phyloP scores from a whole-genome alignment of 345 rosid genomes.

The Populus nigra region DNA sequence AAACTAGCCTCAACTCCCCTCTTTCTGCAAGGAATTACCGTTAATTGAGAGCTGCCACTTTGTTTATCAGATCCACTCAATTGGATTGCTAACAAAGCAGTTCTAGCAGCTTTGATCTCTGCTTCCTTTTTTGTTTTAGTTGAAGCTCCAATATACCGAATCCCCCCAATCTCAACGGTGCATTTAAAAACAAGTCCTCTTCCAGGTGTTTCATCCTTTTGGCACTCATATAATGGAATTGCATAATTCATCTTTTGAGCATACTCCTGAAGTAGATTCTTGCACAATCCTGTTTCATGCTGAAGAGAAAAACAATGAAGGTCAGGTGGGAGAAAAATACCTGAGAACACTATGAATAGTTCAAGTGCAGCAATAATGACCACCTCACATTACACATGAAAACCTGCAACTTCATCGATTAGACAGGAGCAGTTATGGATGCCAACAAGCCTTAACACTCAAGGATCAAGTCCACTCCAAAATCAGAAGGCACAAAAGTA shows the following conservation, averaged over 20 bases:
- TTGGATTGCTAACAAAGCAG: slow-evolving; percentile 74
- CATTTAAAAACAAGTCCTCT: slow-evolving; percentile 47
- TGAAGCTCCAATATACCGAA: slow-evolving; percentile 69
- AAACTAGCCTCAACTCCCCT: slow-evolving; percentile 43
- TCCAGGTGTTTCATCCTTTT: slow-evolving; percentile 44
- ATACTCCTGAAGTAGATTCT: slow-evolving; percentile 86
- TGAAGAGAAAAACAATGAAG: slow-evolving; percentile 24
- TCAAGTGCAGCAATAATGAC: too few species aligned
- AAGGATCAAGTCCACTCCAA: background rate
- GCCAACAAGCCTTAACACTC: background rate
- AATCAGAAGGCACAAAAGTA: background rate
- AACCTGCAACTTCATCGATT: too few species aligned
- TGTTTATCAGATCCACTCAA: slow-evolving; percentile 29
- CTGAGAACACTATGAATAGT: background rate
- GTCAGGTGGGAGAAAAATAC: background rate
- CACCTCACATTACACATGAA: too few species aligned
- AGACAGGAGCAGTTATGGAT: background rate
- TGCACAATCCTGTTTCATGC: slow-evolving; percentile 87
- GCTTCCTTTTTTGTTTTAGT: slow-evolving; percentile 79
- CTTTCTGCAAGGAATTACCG: slow-evolving; percentile 73
- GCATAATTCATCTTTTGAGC: slow-evolving; percentile 96
- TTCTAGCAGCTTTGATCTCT: slow-evolving; percentile 90
- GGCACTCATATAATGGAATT: slow-evolving; percentile 62
- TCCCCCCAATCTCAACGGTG: slow-evolving; percentile 79
- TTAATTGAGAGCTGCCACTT: slow-evolving; percentile 45